A percentile compares a stretch with the other conserved stretches of the same genome.
Evolutionary conservation across 2,329 filamentous ascomycete species (phyloP).

Genomic region (Cladophialophora exuberans): DNA sequence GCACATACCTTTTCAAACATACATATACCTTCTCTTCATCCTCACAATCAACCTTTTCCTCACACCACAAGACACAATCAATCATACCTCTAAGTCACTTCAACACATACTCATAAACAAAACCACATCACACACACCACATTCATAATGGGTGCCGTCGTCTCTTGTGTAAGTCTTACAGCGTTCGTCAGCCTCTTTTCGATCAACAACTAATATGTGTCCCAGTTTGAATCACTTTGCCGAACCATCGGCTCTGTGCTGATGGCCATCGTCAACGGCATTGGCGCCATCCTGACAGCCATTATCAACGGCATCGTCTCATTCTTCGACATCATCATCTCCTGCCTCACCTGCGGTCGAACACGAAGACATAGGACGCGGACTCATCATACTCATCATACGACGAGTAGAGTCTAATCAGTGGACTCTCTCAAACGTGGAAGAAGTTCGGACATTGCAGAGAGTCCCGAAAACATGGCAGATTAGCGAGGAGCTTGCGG

Average conservation of each 20-base stretch:
- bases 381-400: conserved; percentile 21
- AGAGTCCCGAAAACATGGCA: not conserved
- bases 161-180: conserved; percentile 74
- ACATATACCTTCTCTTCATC: conserved; percentile 6
- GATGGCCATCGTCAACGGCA: conserved; percentile 70
- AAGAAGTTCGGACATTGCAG: not conserved
- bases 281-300: conserved; percentile 63
- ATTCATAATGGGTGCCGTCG: conserved; percentile 75
- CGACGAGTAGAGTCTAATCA: conserved; percentile 28
- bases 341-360: conserved; percentile 59
- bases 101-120: conserved; percentile 6
- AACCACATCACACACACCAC: conserved; percentile 19
- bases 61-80: not conserved
- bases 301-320: conserved; percentile 70
- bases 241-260: conserved; percentile 67
- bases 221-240: conserved; percentile 62
- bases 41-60: not conserved
- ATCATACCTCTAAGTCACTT: conserved; percentile 13
- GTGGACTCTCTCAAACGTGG: conserved; percentile 2
- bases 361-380: conserved; percentile 35
- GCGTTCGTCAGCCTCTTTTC: not conserved
- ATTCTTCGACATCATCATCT: conserved; percentile 68
- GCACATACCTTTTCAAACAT: conserved; percentile 8
- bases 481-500: too few species aligned
- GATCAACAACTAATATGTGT: conserved; percentile 3